phyloP scores from a whole-genome alignment of 1,139 yeast species.

The Candida glucosophila region DNA sequence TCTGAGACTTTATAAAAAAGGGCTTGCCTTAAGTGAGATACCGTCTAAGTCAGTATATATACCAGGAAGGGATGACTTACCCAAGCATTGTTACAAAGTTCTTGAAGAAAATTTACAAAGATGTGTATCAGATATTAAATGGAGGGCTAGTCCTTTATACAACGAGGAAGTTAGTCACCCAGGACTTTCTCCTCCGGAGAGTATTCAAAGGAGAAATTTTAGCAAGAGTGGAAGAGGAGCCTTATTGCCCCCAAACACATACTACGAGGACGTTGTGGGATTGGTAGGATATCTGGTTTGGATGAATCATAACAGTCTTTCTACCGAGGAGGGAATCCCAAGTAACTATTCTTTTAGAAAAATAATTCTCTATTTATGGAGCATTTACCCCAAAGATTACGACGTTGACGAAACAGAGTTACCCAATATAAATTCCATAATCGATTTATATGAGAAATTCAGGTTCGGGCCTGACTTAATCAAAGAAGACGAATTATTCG shows the following conservation, averaged over 20 bases:
- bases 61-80: conserved; percentile 62
- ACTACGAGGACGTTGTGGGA: conserved; percentile 61
- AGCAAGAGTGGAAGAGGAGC: conserved; percentile 21
- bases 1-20: conserved; percentile 48
- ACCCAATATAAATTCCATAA: conserved; percentile 23
- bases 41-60: conserved; percentile 60
- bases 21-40: conserved; percentile 59
- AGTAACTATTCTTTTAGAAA: conserved; percentile 39
- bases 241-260: conserved; percentile 47
- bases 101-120: conserved; percentile 30
- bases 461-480: conserved; percentile 62
- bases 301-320: conserved; percentile 45
- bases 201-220: conserved; percentile 23
- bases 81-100: conserved; percentile 27
- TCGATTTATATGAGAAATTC: conserved; percentile 58
- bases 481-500: conserved; percentile 49
- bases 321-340: conserved; percentile 33
- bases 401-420: conserved; percentile 5
- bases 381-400: conserved; percentile 7
- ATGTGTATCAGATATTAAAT: conserved; percentile 36
- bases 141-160: conserved; percentile 43
- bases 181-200: conserved; percentile 46
- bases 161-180: conserved; percentile 42
- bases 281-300: no score
- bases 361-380: conserved; percentile 20